Percentiles rank a stretch among this genome's conserved stretches.
Evolutionary conservation across 352 stramenopile genomes (phyloP).

Genomic region (Globisporangium radiosum): DNA sequence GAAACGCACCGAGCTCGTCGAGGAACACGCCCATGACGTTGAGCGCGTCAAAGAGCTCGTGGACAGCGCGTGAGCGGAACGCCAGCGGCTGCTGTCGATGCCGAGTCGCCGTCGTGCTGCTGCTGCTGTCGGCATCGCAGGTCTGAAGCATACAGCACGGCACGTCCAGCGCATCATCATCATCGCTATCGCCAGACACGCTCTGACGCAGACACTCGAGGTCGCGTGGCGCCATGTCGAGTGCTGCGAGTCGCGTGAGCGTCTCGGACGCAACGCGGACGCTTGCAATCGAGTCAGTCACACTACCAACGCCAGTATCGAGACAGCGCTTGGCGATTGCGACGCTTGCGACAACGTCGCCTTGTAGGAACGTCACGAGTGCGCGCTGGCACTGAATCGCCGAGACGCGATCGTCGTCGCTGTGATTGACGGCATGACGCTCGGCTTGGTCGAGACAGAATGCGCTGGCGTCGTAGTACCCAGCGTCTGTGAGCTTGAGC

Average conservation of each 20-base stretch:
- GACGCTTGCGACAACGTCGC: constrained; percentile 13
- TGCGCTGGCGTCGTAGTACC: constrained; percentile 23
- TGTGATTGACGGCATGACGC: neutral
- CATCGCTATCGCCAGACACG: neutral
- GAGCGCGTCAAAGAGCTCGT: constrained; percentile 39
- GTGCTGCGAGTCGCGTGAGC: constrained; percentile 14
- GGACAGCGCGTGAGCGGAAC: constrained; percentile 34
- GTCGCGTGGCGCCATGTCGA: constrained; percentile 19
- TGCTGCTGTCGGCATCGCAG: neutral
- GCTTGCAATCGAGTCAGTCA: constrained; percentile 10
- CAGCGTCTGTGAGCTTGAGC: constrained; percentile 10
- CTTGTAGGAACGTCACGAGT: constrained; percentile 26
- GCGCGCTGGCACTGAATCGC: constrained; percentile 17
- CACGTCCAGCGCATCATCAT: neutral
- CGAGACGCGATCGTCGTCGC: neutral
- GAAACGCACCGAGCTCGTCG: constrained; percentile 47
- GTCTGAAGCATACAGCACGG: neutral
- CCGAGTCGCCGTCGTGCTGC: neutral
- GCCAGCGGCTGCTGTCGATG: neutral
- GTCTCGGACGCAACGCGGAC: constrained; percentile 17
- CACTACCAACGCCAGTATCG: neutral
- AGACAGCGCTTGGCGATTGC: constrained; percentile 9
- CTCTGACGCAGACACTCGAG: constrained; percentile 14
- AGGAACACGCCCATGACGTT: constrained; percentile 61
- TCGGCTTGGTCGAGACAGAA: constrained; percentile 9